Conservation (phyloP, 2,329 filamentous ascomycete species). For the Aspergillus quadrilineatus region DNA sequence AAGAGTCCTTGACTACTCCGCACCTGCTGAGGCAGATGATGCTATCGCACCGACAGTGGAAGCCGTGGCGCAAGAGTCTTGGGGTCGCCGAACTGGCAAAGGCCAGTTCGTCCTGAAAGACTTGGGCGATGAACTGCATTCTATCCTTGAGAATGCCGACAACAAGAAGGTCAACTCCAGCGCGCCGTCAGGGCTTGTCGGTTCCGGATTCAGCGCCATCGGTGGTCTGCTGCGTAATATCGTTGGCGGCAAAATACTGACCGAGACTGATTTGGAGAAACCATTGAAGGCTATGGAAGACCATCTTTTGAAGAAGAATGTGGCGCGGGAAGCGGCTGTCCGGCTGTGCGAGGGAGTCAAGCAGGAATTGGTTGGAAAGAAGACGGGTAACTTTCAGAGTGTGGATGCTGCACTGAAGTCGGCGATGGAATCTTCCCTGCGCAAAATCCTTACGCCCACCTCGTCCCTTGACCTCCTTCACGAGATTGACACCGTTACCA, state of each 20-base stretch:
- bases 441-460: conserved; percentile 93
- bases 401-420: conserved; percentile 79
- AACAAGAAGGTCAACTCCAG: conserved; percentile 55
- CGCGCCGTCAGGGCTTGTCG: conserved; percentile 65
- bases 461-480: conserved; percentile 91
- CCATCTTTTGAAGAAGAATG: conserved; percentile 91
- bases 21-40: conserved; percentile 57
- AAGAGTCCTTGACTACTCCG: conserved; percentile 86
- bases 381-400: conserved; percentile 87
- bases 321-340: conserved; percentile 88
- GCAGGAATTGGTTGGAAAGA: conserved; percentile 82
- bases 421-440: conserved; percentile 88
- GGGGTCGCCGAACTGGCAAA: conserved; percentile 80
- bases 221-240: conserved; percentile 91
- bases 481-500: conserved; percentile 78
- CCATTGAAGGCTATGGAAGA: conserved; percentile 96
- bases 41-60: conserved; percentile 62
- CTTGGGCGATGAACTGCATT: conserved; percentile 87
- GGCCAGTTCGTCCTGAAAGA: conserved; percentile 94
- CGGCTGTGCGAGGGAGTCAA: conserved; percentile 90
- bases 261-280: conserved; percentile 83
- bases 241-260: conserved; percentile 88
- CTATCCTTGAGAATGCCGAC: conserved; percentile 79
- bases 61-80: conserved; percentile 72
- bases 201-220: conserved; percentile 76